Evolutionary conservation across 2,329 filamentous ascomycete species (phyloP), one percentile per base, ranked within the genome.

Genomic region (Aspergillus oerlinghausenensis): DNA sequence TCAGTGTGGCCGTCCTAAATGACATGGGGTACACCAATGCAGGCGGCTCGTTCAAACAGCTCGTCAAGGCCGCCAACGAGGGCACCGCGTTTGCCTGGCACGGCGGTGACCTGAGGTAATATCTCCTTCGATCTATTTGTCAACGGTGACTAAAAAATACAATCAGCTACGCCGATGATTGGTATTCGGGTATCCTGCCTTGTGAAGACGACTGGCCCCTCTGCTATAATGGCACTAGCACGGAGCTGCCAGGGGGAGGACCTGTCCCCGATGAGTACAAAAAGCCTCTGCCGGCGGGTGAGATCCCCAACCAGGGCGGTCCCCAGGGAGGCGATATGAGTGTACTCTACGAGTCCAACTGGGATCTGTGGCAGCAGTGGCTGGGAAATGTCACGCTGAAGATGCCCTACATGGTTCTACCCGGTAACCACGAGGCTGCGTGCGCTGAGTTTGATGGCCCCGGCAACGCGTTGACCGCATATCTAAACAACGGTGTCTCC

Each of bases 1-100:
- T 82, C 65, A 72, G 70, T 4, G 67, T 81, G 14, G 79, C 77
- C 21, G 75, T 82, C 1, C 59, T 82, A 42, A 80, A 80, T 58
- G 80, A 82, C 58, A 81, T 82, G 80, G 80, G 80, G 7, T 81
- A 81, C 67, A 81, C 78, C 48, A 82, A 82, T 51, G 80, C 79
- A 19, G 65, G 70, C 1, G 80, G 80, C 17, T 82, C 80, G 1
- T 75, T 75, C 67, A 70, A 75, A 59, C 70, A 80, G 48, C 68
- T 82, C 14, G 64, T 63, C 38, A 61, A 75, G 40, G 76, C 71
- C 4, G 72, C 73, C 42, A 65, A 74, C n/a, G 73, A 79, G n/a
- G 77, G 76, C n/a, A 60, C 73, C 19, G 75, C 75, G 3, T 82
- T 82, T 61, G 77, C 76, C 26, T 82, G 80, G 80, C 80, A 82